These are phyloP conservation scores for Fraxinus dipetala DNA, from an alignment of 305 asterid species.

Conservation along the genomic window DNA sequence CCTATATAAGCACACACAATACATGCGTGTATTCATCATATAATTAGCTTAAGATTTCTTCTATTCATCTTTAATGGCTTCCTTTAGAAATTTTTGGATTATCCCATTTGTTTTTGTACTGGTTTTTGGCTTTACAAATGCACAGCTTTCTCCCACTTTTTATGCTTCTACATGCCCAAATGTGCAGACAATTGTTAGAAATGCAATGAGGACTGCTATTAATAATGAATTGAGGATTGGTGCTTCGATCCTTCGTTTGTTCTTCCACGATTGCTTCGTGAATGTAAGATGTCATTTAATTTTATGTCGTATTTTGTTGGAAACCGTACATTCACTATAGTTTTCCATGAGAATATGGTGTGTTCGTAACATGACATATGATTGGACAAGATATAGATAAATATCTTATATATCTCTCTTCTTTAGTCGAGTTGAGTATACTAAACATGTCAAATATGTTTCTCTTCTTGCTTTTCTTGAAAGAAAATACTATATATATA, in stretches of 20 bases:
- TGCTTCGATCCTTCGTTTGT: slow-evolving; percentile 62
- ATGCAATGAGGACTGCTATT: slow-evolving; percentile 35
- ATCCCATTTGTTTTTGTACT: not conserved
- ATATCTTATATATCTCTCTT: not conserved
- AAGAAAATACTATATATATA: not conserved
- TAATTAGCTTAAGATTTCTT: not conserved
- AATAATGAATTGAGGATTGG: slow-evolving; percentile 38
- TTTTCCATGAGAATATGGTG: not conserved
- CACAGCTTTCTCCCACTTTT: slow-evolving; percentile 39
- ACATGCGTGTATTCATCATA: slow-evolving; percentile 18
- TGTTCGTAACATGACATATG: not conserved
- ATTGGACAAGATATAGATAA: not conserved
- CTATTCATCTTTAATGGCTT: slow-evolving; percentile 22
- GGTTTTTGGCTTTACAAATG: slow-evolving; percentile 24
- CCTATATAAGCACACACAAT: slow-evolving; percentile 19
- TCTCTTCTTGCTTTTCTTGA: not conserved
- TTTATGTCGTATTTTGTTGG: not conserved
- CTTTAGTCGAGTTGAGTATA: not conserved
- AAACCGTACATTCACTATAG: not conserved
- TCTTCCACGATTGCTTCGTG: slow-evolving; percentile 70
- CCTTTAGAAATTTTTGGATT: slow-evolving; percentile 1
- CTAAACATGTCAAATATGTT: not conserved
- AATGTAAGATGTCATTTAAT: slow-evolving; percentile 29
- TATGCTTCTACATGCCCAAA: slow-evolving; percentile 39
- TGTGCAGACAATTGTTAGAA: slow-evolving; percentile 33